Base-by-base conservation (phyloP, 192 early-diverging fungal species). In the Umbelopsis vinacea region DNA sequence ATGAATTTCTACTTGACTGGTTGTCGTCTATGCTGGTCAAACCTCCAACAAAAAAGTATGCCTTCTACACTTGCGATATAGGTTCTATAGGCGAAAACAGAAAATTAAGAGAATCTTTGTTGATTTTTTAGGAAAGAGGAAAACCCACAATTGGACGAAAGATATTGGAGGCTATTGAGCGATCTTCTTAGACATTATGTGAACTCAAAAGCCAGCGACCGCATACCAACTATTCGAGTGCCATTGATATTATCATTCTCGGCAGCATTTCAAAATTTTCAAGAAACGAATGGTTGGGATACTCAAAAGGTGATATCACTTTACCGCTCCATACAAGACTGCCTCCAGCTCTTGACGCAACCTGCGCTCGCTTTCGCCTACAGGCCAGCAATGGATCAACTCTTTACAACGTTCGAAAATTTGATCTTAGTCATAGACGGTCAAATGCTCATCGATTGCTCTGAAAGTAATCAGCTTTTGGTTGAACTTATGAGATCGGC, bases 1-100 rank as follows among this genome's bases (percentile, higher is more conserved):
- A 74, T 38, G 78, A 74, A 17, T 79, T 79, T 50, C 69, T 79
- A 19, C 71, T 79, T 15, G 78, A 75, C 22, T 79, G 78, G 78
- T 35, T 79, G 33, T 66, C 57, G 26, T 45, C 67, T 47, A 57
- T 67, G 29, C 53, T 79, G 14, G 26, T 46, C 53, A 74, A 75
- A 66, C 54, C 73, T 21, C 74, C 71, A 68, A 52, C 68, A 45
- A 79, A 75, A 72, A 74, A 75, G 78, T 75, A 66, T 60, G 33
- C 6, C 22, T 38, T 43, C 5, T 43, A 12, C 11, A 43, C 40
- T 57, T 14, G 33, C n/a, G 46, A 43, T 29, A 33, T 50, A 2
- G 12, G 10, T 47, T 12, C 19, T 10, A 6, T 22, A 68, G 29
- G 43, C 11, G 52, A 15, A 35, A 68, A 6, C 12, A 29, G 11